phyloP scores from a whole-genome alignment of 1,284 basidiomycete genomes.

The Moniliophthora roreri region DNA sequence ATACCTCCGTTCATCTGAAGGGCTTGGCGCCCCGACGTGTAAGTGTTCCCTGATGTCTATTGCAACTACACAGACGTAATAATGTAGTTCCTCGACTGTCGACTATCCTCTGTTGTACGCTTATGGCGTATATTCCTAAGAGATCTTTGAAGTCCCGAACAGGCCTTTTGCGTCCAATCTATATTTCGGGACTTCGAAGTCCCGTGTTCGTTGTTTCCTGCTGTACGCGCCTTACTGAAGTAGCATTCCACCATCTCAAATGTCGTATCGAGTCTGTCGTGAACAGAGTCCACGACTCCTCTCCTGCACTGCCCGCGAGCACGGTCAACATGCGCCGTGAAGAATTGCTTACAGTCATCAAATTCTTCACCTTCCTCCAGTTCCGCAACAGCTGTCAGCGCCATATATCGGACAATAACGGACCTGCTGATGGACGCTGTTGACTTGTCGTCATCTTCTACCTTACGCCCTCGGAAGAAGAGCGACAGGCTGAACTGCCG shows the following conservation, averaged over 20 bases:
- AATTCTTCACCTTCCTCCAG: constrained; percentile 52
- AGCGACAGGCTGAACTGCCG: constrained; percentile 1
- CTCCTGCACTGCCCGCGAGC: constrained; percentile 10
- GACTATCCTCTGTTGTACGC: constrained; percentile 36
- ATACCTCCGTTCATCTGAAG: constrained; percentile 41
- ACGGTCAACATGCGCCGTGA: constrained; percentile 29
- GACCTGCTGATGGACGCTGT: constrained; percentile 13
- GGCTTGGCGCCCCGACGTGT: constrained; percentile 42
- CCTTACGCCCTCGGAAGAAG: not conserved
- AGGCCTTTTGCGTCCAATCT: constrained; percentile 25
- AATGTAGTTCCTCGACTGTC: constrained; percentile 17
- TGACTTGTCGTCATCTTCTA: not conserved
- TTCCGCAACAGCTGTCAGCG: constrained; percentile 57
- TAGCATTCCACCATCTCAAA: constrained; percentile 42
- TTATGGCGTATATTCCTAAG: constrained; percentile 50
- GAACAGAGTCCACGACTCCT: constrained; percentile 27
- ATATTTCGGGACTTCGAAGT: constrained; percentile 44
- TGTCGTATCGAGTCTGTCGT: constrained; percentile 37
- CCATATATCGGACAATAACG: constrained; percentile 37
- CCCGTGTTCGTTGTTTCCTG: constrained; percentile 27
- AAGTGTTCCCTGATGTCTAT: constrained; percentile 7
- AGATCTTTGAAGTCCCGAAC: constrained; percentile 41
- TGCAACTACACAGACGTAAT: constrained; percentile 14
- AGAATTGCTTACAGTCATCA: constrained; percentile 19
- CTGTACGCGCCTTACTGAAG: constrained; percentile 36